Evolutionary conservation across 1,139 yeast genomes (phyloP).

Genomic region (Zygoascus sp.): DNA sequence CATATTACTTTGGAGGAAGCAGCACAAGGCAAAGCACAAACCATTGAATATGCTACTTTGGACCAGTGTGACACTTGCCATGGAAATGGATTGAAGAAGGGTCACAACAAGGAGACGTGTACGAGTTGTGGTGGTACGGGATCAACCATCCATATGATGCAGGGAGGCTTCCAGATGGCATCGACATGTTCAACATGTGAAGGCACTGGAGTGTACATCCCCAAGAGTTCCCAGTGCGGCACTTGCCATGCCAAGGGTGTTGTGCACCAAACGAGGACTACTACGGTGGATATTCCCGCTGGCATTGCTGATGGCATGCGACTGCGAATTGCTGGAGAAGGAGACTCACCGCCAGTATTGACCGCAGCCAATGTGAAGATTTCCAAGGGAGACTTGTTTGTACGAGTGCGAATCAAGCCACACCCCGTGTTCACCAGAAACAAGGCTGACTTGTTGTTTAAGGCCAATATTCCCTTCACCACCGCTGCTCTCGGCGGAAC

Average conservation of each 20-base stretch:
- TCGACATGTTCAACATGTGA: slow-evolving; percentile 84
- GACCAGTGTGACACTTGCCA: slow-evolving; percentile 75
- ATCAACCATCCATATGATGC: slow-evolving; percentile 73
- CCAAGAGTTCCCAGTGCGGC: slow-evolving; percentile 64
- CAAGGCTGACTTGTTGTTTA: slow-evolving; percentile 59
- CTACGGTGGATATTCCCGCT: slow-evolving; percentile 79
- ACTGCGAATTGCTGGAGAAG: slow-evolving; percentile 79
- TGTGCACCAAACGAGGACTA: slow-evolving; percentile 57
- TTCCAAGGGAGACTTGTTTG: slow-evolving; percentile 79
- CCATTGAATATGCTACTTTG: slow-evolving; percentile 66
- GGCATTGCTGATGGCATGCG: slow-evolving; percentile 87
- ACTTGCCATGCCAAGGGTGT: slow-evolving; percentile 91
- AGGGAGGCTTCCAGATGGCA: slow-evolving; percentile 96
- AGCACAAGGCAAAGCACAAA: slow-evolving; percentile 65
- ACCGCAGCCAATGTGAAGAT: slow-evolving; percentile 47
- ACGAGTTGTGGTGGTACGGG: slow-evolving; percentile 92
- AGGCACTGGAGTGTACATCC: slow-evolving; percentile 81
- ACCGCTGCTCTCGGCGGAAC: slow-evolving; percentile 96
- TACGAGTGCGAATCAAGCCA: slow-evolving; percentile 70
- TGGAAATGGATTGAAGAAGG: slow-evolving; percentile 80
- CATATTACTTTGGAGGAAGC: slow-evolving; percentile 80
- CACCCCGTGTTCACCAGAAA: slow-evolving; percentile 67
- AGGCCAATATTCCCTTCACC: slow-evolving; percentile 76
- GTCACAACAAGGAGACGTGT: slow-evolving; percentile 76
- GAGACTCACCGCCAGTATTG: slow-evolving; percentile 70